A percentile compares a stretch with the other conserved stretches of the same genome.
Conservation (phyloP, 1,284 basidiomycete genomes). For the Polyporus tsugae region DNA sequence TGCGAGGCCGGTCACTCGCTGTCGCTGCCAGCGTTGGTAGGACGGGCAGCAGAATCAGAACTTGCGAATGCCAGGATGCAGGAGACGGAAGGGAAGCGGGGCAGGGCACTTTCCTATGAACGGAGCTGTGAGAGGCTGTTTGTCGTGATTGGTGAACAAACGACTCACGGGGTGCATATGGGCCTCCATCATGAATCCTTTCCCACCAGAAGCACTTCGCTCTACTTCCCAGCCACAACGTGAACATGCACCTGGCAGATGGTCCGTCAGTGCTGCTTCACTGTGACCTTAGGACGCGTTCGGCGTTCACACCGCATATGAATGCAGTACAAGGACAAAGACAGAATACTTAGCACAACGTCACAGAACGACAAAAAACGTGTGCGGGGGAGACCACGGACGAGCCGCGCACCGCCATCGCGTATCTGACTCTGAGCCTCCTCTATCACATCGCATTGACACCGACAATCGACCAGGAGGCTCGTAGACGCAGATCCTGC, state of each 20-base stretch:
- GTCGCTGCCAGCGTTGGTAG: conserved; percentile 1
- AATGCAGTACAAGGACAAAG: background rate
- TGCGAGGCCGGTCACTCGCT: background rate
- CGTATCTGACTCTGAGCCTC: background rate
- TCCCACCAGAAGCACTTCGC: background rate
- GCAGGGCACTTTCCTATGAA: conserved; percentile 18
- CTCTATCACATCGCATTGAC: conserved; percentile 6
- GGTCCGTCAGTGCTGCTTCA: background rate
- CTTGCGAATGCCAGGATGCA: background rate
- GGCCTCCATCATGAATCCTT: background rate
- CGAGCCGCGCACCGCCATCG: conserved; percentile 15
- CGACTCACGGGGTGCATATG: conserved; percentile 19
- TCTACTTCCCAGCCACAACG: background rate
- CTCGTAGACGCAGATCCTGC: conserved; percentile 3
- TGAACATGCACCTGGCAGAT: background rate
- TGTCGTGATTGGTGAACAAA: conserved; percentile 7
- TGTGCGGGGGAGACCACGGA: background rate
- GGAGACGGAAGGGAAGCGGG: background rate
- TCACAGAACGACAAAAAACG: background rate
- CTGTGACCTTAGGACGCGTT: background rate
- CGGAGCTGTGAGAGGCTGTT: conserved; percentile 29
- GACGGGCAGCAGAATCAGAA: background rate
- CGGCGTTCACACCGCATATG: background rate
- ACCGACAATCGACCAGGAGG: conserved; percentile 3
- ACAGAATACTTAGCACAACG: background rate